Evolutionary conservation across 2,329 filamentous ascomycete genomes (phyloP).

Genomic region (Emmonsiellopsis sp.): DNA sequence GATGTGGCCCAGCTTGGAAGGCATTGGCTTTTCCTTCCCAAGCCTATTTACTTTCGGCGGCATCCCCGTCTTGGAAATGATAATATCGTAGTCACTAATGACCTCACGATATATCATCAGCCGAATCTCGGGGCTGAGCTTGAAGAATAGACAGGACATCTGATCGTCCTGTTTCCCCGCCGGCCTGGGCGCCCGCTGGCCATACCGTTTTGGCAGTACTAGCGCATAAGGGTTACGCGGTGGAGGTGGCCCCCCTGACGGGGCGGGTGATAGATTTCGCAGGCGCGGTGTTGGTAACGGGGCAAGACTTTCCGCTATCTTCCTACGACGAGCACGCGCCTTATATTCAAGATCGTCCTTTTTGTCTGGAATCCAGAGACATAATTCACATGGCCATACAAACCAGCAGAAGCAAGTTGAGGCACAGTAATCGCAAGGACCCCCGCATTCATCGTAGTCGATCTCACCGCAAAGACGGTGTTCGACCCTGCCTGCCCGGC

Average conservation of each 20-base stretch:
- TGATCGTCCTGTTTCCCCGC: background rate
- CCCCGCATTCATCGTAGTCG: too few relatives aligned
- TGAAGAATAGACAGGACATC: background rate
- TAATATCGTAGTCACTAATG: background rate
- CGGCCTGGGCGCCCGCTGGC: background rate
- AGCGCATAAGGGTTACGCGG: background rate
- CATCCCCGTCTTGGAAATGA: background rate
- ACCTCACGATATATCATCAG: background rate
- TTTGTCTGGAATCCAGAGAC: background rate
- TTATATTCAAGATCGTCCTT: too few relatives aligned
- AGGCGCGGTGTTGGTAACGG: background rate
- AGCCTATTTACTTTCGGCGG: background rate
- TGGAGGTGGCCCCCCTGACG: background rate
- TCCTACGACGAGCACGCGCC: too few relatives aligned
- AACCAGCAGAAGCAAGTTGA: background rate
- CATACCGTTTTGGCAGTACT: background rate
- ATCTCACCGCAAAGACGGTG: too few relatives aligned
- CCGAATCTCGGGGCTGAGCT: background rate
- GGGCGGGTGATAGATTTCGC: background rate
- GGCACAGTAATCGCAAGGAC: background rate
- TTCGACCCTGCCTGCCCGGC: too few relatives aligned
- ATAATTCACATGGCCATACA: background rate
- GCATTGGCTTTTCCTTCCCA: background rate
- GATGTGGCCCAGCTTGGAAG: background rate
- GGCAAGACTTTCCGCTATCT: background rate